phyloP scores from a whole-genome alignment of 768 basidiomycete genomes.

The Mycena kentingensis region DNA sequence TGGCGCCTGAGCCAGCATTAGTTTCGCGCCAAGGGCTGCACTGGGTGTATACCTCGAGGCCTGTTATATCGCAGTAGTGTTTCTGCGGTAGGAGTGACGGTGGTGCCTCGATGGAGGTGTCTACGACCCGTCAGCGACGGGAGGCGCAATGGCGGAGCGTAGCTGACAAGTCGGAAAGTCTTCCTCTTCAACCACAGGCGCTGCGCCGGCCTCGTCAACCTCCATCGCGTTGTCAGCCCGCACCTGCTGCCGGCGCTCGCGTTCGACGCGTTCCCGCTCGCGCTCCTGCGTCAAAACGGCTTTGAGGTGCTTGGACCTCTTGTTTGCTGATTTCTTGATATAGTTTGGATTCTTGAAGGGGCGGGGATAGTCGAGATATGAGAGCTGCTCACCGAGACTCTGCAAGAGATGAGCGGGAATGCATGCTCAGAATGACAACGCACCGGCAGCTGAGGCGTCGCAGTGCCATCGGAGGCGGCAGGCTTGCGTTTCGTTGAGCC shows the following conservation, averaged over 20 bases:
- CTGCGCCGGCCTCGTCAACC: slow-evolving; percentile 41
- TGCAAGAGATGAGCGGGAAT: slow-evolving; percentile 27
- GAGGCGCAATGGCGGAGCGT: too few relatives aligned
- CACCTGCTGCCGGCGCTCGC: slow-evolving; percentile 58
- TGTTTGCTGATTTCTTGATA: slow-evolving; percentile 60
- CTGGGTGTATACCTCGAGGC: slow-evolving; percentile 80
- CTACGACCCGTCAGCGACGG: slow-evolving; percentile 35
- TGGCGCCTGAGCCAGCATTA: slow-evolving; percentile 53
- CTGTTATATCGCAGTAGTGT: slow-evolving; percentile 86
- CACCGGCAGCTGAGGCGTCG: slow-evolving; percentile 47
- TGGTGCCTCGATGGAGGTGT: slow-evolving; percentile 81
- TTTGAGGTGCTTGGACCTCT: slow-evolving; percentile 80
- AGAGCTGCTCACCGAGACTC: slow-evolving; percentile 75
- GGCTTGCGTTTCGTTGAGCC: slow-evolving; percentile 37
- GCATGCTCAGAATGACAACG: slow-evolving; percentile 8
- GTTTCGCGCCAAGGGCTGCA: too few relatives aligned
- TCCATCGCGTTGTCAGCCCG: slow-evolving; percentile 58
- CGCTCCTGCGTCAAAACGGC: slow-evolving; percentile 76
- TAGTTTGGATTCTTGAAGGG: slow-evolving; percentile 80
- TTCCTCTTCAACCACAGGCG: slow-evolving; percentile 41
- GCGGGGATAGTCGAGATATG: slow-evolving; percentile 66
- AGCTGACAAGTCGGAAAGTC: slow-evolving; percentile 76
- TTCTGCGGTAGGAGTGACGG: slow-evolving; percentile 77
- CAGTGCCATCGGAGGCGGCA: slow-evolving; percentile 45
- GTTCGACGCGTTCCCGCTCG: slow-evolving; percentile 70